A percentile compares a stretch with the other conserved stretches of the same genome.
These are phyloP conservation scores for Plasmodium ovale DNA, from an alignment of 169 alveolate species.

Conservation along the genomic window DNA sequence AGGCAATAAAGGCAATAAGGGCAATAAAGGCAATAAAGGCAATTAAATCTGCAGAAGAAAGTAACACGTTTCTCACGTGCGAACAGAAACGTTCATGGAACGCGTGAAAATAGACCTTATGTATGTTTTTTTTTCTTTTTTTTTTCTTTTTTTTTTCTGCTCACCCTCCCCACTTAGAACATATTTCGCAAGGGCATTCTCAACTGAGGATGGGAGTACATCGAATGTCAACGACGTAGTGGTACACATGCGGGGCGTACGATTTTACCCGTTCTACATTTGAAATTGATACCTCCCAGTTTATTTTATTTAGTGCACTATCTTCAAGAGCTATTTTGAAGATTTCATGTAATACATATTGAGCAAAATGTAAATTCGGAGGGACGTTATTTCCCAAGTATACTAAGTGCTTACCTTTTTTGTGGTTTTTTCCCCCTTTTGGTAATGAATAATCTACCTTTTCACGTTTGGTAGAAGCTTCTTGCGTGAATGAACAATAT, in stretches of 20 bases:
- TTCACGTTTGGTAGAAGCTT: neutral
- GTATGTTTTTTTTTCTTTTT: too few relatives aligned
- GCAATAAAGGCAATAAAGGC: too few relatives aligned
- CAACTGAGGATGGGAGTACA: too few relatives aligned
- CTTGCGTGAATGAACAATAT: neutral
- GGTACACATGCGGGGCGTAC: conserved; percentile 78
- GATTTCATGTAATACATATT: conserved; percentile 24
- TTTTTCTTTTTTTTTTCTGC: neutral
- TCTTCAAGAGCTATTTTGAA: conserved; percentile 50
- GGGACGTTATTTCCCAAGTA: conserved; percentile 18
- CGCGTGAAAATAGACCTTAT: neutral
- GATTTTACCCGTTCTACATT: conserved; percentile 81
- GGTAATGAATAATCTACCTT: neutral
- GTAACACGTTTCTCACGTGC: too few relatives aligned
- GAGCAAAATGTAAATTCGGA: conserved; percentile 34
- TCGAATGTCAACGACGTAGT: conserved; percentile 79
- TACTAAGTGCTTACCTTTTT: neutral
- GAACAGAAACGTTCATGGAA: neutral
- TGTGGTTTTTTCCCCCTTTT: neutral
- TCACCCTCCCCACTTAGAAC: neutral
- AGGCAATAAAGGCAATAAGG: too few relatives aligned
- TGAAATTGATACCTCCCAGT: conserved; percentile 52
- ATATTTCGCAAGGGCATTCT: neutral
- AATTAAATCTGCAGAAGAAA: too few relatives aligned
- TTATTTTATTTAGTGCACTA: neutral